Conservation (phyloP, 2,329 filamentous ascomycete species). For the Colletotrichum sp. region DNA sequence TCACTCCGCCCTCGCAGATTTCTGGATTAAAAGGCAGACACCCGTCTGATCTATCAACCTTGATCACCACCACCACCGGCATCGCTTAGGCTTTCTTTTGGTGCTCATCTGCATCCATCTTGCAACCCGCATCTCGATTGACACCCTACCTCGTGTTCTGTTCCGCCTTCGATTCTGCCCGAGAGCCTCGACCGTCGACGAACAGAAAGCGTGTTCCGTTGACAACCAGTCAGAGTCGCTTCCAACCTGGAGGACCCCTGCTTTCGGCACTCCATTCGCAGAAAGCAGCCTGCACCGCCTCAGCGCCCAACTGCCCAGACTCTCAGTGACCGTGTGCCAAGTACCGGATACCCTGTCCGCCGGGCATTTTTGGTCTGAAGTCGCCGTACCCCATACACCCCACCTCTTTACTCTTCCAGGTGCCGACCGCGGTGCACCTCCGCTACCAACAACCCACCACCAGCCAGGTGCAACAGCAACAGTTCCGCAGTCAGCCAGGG, state of each 20-base stretch:
- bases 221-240: background rate
- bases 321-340: background rate
- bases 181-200: constrained; percentile 16
- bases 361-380: background rate
- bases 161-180: constrained; percentile 17
- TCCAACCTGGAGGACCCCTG: constrained; percentile 8
- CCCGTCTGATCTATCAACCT: background rate
- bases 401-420: background rate
- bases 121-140: background rate
- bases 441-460: background rate
- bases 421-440: background rate
- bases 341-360: background rate
- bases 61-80: background rate
- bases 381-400: constrained; percentile 7
- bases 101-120: background rate
- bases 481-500: background rate
- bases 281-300: constrained; percentile 16
- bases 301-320: constrained; percentile 8
- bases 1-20: background rate
- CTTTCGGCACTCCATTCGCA: constrained; percentile 19
- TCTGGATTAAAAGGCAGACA: constrained; percentile 4
- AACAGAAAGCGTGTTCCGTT: constrained; percentile 8
- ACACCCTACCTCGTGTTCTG: constrained; percentile 1
- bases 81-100: constrained; percentile 1
- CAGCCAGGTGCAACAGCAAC: background rate